A percentile compares a stretch with the other conserved stretches of the same genome.
Evolutionary conservation across 768 basidiomycete species (phyloP).

Genomic region (Podaxis sp.): DNA sequence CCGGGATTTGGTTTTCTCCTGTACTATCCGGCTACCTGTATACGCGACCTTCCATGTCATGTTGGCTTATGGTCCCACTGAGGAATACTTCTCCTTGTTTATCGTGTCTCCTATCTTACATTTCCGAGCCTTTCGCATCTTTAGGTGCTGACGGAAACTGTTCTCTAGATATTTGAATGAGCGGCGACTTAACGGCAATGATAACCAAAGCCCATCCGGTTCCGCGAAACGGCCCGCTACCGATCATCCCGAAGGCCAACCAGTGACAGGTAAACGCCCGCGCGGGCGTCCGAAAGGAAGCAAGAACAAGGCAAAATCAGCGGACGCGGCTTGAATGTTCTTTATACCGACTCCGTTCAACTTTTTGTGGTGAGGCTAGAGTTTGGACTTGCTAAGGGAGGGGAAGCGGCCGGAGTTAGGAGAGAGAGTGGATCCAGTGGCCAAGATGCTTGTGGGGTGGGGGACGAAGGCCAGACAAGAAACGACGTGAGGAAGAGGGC

Average conservation of each 20-base stretch:
- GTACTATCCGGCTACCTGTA: conserved; percentile 14
- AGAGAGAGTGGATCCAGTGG: not conserved
- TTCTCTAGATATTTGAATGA: conserved; percentile 57
- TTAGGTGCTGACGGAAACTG: not conserved
- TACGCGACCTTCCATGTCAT: not conserved
- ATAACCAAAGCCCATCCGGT: conserved; percentile 20
- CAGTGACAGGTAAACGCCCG: conserved; percentile 45
- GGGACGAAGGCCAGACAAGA: not conserved
- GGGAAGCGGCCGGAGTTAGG: not conserved
- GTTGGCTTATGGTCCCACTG: not conserved
- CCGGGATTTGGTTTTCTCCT: conserved; percentile 11
- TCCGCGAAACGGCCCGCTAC: conserved; percentile 30
- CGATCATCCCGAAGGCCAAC: conserved; percentile 23
- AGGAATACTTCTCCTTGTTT: not conserved
- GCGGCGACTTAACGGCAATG: conserved; percentile 55
- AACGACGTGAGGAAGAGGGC: conserved; percentile 7
- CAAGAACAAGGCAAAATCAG: conserved; percentile 46
- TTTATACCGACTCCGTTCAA: not conserved
- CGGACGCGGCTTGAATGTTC: conserved; percentile 4
- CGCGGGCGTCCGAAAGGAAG: conserved; percentile 72
- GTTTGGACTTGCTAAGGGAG: not conserved
- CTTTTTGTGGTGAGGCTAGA: not conserved
- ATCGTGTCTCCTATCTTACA: not conserved
- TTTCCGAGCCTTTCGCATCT: not conserved
- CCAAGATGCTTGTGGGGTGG: not conserved